phyloP scores from a whole-genome alignment of 768 basidiomycete species.

The Pleurotus salmoneostramineus region DNA sequence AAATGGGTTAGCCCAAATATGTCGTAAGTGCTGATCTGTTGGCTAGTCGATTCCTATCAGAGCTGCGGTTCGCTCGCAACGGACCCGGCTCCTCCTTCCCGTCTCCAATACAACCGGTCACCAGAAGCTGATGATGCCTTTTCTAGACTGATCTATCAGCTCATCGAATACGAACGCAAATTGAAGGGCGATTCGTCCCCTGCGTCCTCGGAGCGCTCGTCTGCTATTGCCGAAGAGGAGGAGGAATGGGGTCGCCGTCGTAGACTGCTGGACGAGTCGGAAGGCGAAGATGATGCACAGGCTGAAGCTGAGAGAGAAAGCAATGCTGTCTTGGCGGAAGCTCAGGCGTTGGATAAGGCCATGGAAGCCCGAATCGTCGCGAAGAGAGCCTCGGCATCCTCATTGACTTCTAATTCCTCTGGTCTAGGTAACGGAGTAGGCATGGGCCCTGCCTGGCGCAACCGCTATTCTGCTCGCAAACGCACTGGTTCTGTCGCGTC shows the following conservation, averaged over 20 bases:
- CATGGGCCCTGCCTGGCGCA: constrained; percentile 65
- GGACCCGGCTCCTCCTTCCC: background rate
- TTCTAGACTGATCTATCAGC: constrained; percentile 83
- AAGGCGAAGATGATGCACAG: constrained; percentile 17
- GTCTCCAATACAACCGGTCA: background rate
- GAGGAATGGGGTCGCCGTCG: constrained; percentile 81
- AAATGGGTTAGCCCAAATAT: constrained; percentile 90
- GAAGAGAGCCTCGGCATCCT: constrained; percentile 68
- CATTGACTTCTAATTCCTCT: constrained; percentile 43
- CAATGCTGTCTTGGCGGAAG: constrained; percentile 65
- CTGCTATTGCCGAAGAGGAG: constrained; percentile 56
- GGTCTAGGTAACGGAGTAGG: constrained; percentile 64
- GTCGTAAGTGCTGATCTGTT: constrained; percentile 59
- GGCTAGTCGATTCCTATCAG: constrained; percentile 6
- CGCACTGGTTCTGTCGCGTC: constrained; percentile 77
- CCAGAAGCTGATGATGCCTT: constrained; percentile 15
- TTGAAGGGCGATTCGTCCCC: constrained; percentile 53
- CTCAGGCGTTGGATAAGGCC: constrained; percentile 78
- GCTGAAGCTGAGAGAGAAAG: constrained; percentile 49
- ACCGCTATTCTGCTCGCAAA: constrained; percentile 59
- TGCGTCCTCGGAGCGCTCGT: constrained; percentile 50
- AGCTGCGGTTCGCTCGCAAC: constrained; percentile 11
- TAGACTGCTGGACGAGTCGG: constrained; percentile 50
- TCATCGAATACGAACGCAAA: constrained; percentile 85
- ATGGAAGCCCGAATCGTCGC: constrained; percentile 83